Base-by-base conservation (phyloP, 225 moss, liverwort and hornwort genomes). In the Sphagnum contortum region DNA sequence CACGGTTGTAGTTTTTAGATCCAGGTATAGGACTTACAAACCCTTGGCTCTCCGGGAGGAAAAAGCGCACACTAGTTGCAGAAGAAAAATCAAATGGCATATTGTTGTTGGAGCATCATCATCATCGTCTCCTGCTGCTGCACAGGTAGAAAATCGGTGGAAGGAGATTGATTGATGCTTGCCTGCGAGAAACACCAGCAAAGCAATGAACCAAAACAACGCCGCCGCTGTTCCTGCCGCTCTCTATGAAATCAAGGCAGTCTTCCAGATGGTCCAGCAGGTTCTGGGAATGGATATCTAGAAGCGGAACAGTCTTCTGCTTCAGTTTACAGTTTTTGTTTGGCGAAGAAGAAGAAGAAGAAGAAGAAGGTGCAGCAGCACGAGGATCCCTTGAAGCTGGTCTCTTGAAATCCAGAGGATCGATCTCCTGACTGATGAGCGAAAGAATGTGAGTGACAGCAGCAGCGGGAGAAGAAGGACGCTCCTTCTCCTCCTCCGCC, bases 141-240 rank as follows among this genome's bases (percentile, higher is more conserved):
- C 6, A 9, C 29, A 29, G 29, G 29, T 29, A 52, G 52, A 52
- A 52, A 52, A 9, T 5, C 6, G 7, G 52, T 6, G 7, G 52
- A 5, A 63, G 45, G 5, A 48, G 2, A 62, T 8, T 14, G 9
- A 44, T 57, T 60, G 6, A 81, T 53, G 46, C 79, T 76, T 81
- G 71, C 98, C 98, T 98, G 70, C 98, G 93, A 9, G 98, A 98
- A 57, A 98, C 80, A 4, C 98, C 98, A 9, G 98, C 98, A 49
- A 98, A 70, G 59, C 98, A 98, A 71, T 98, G 98, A 13, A 98
- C 98, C 50, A 98, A 85, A 60, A 98, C 89, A 59, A 76, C 66
- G 69, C 98, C 98, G 71, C 62, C 12, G 63, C 77, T 29, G 29
- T 29, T 85, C 57, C 85, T 70, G 48, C 91, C 98, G 63, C 72